Evolutionary conservation across 768 basidiomycete genomes (phyloP), one percentile per base, ranked within the genome.

Genomic region (Suillus americanus): DNA sequence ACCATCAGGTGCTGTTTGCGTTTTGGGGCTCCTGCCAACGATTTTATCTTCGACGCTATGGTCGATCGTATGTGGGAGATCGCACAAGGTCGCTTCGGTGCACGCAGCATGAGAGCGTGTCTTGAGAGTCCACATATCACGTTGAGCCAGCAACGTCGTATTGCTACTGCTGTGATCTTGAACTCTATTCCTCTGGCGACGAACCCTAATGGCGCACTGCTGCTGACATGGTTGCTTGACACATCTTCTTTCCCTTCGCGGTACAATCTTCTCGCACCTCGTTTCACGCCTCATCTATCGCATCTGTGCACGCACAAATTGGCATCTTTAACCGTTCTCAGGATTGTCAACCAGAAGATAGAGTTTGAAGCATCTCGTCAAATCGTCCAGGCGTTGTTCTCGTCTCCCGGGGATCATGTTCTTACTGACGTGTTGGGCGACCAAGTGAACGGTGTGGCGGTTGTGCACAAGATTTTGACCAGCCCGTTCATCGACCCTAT

Each of bases 61-160:
- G 90, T 93, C 54, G 97, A 99, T 76, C 92, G 97, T 46, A 91
- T 97, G 80, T 99, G 97, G 95, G 97, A 99, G 79, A 85, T 99
- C 61, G 97, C 95, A 0, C 97, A 98, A 79, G 97, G 97, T 28
- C 89, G 97, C 40, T 99, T 97, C 71, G 97, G 97, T 62, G 97
- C 97, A 54, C 90, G 97, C 57, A 96, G 95, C 73, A 97, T 99
- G 91, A 86, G 97, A 67, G 96, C 97, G 13, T 97, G 96, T 75
- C 83, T 99, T 23, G 97, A 99, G 77, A 95, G 89, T 75, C 88
- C 91, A 40, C 87, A 91, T 71, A 91, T 97, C 51, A 94, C 86
- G 28, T 68, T 91, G 64, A 94, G 89, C 73, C 96, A 99, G 74
- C 92, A 95, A 79, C 95, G 97, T 74, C 94, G 96, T 40, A 90